A percentile compares a stretch with the other conserved stretches of the same genome.
Evolutionary conservation across 352 stramenopile species (phyloP).

Genomic region (Globisporangium spinosum): DNA sequence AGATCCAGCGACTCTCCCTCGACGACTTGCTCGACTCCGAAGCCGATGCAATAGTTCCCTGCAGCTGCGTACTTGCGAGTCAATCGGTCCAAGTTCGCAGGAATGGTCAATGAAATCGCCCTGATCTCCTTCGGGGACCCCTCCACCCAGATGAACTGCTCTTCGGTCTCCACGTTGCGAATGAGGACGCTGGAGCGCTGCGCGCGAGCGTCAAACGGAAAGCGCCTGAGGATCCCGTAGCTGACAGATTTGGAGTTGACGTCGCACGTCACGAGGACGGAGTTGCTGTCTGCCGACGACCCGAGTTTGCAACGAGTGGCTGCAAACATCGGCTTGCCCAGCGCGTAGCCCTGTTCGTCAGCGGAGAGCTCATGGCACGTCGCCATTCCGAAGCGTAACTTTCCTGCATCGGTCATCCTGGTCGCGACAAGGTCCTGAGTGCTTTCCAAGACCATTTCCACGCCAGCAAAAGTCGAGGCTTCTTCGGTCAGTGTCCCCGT

Average conservation of each 20-base stretch:
- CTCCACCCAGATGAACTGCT: conserved; percentile 43
- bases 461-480: conserved; percentile 42
- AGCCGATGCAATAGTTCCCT: conserved; percentile 64
- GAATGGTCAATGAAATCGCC: conserved; percentile 5
- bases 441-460: conserved; percentile 19
- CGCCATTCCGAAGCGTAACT: conserved; percentile 33
- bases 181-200: conserved; percentile 49
- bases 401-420: not conserved
- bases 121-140: conserved; percentile 31
- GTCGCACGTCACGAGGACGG: conserved; percentile 22
- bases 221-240: conserved; percentile 35
- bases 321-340: conserved; percentile 55
- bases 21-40: conserved; percentile 32
- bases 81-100: conserved; percentile 26
- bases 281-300: conserved; percentile 8
- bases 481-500: conserved; percentile 72
- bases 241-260: not conserved
- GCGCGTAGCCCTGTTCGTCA: conserved; percentile 35
- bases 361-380: conserved; percentile 46
- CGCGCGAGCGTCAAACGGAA: conserved; percentile 42
- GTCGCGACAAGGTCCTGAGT: not conserved
- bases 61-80: conserved; percentile 29
- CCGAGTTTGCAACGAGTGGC: conserved; percentile 19
- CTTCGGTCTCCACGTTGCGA: conserved; percentile 27
- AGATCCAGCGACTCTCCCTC: conserved; percentile 11